Conservation (phyloP, 164 flowering plant genomes). For the Chloranthus sessilifolius region DNA sequence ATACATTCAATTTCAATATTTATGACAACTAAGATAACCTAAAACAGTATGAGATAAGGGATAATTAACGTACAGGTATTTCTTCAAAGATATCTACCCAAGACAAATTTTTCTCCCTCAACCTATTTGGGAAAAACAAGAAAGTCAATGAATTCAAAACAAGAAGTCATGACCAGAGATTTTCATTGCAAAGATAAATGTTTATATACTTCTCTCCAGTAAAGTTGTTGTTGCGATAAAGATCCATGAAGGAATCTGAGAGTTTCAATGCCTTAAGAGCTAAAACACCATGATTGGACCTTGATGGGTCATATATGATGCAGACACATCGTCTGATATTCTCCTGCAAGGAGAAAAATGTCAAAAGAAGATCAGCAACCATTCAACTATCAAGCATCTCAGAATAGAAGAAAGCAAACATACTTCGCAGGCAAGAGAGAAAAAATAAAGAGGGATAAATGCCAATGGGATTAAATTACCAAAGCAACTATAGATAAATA, state of each 20-base stretch:
- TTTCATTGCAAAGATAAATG: neutral
- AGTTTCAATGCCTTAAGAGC: slow-evolving; percentile 97
- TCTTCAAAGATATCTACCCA: slow-evolving; percentile 99
- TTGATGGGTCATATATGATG: slow-evolving; percentile 92
- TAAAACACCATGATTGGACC: slow-evolving; percentile 83
- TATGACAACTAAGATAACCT: too few species aligned
- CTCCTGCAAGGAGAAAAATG: slow-evolving; percentile 49
- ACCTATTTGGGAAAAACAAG: slow-evolving; percentile 46
- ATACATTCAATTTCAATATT: too few species aligned
- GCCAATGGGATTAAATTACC: too few species aligned
- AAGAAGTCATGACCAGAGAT: neutral
- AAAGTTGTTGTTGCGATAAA: slow-evolving; percentile 74
- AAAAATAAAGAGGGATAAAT: neutral
- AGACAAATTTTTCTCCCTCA: slow-evolving; percentile 89
- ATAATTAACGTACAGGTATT: slow-evolving; percentile 69
- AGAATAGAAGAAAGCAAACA: too few species aligned
- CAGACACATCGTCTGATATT: slow-evolving; percentile 94
- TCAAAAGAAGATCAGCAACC: neutral
- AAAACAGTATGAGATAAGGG: slow-evolving; percentile 5
- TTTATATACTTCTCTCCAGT: slow-evolving; percentile 83
- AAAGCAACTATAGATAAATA: neutral
- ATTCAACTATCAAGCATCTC: too few species aligned
- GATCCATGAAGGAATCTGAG: slow-evolving; percentile 96
- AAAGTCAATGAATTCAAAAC: slow-evolving; percentile 4
- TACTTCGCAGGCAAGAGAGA: neutral